Evolutionary conservation across 2,329 filamentous ascomycete species (phyloP).

Genomic region (Paecilomyces sp.): DNA sequence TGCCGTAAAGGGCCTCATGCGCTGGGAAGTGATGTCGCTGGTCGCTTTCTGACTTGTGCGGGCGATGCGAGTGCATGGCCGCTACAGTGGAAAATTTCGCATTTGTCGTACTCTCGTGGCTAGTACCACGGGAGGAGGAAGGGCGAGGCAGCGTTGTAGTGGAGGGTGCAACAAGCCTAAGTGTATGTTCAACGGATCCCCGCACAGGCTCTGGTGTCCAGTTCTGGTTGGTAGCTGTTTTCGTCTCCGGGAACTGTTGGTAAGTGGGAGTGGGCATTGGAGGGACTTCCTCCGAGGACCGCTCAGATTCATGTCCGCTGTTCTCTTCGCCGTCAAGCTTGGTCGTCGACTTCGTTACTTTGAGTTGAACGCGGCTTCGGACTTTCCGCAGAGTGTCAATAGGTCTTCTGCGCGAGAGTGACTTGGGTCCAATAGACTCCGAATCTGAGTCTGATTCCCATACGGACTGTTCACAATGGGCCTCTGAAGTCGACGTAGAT

Average conservation of each 20-base stretch:
- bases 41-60: constrained; percentile 21
- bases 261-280: constrained; percentile 15
- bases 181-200: constrained; percentile 18
- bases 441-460: constrained; percentile 35
- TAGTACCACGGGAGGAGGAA: constrained; percentile 19
- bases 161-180: constrained; percentile 30
- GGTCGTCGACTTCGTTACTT: constrained; percentile 29
- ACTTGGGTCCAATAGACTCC: constrained; percentile 26
- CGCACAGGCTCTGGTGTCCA: constrained; percentile 17
- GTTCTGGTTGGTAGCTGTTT: constrained; percentile 9
- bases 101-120: constrained; percentile 15
- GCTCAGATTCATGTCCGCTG: constrained; percentile 9
- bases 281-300: constrained; percentile 20
- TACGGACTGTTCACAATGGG: constrained; percentile 28
- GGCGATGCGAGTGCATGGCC: constrained; percentile 28
- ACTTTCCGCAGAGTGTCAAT: constrained; percentile 35
- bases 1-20: constrained; percentile 20
- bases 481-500: constrained; percentile 26
- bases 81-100: constrained; percentile 29
- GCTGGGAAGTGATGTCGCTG: constrained; percentile 15
- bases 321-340: constrained; percentile 19
- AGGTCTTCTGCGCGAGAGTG: constrained; percentile 24
- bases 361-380: constrained; percentile 31
- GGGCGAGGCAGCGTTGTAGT: constrained; percentile 24
- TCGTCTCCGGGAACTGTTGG: constrained; percentile 11